Evolutionary conservation across 2,329 filamentous ascomycete species (phyloP).

Genomic region (Mycosphaerella sp.): DNA sequence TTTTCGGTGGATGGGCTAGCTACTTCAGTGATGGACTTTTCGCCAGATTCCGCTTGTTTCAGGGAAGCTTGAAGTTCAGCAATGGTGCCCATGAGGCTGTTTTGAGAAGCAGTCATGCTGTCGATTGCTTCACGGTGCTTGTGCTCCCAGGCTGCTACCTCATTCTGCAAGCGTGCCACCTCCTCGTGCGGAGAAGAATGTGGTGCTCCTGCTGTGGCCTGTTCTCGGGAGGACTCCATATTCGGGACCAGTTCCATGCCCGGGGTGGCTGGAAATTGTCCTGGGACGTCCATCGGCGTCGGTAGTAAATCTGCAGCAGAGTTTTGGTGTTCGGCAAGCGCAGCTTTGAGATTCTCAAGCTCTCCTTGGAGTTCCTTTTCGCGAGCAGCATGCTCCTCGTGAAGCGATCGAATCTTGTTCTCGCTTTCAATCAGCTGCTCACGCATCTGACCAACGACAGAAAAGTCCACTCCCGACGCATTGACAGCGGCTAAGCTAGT

Average conservation of each 20-base stretch:
- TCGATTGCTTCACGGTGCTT: slow-evolving; percentile 68
- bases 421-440: slow-evolving; percentile 86
- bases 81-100: slow-evolving; percentile 65
- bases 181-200: slow-evolving; percentile 37
- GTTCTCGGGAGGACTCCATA: slow-evolving; percentile 28
- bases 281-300: slow-evolving; percentile 32
- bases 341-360: slow-evolving; percentile 60
- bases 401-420: slow-evolving; percentile 65
- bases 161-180: slow-evolving; percentile 61
- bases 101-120: slow-evolving; percentile 66
- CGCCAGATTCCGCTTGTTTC: slow-evolving; percentile 33
- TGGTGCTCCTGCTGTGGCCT: slow-evolving; percentile 22
- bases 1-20: background rate
- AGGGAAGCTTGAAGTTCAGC: slow-evolving; percentile 63
- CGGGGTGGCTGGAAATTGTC: slow-evolving; percentile 37
- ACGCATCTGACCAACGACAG: slow-evolving; percentile 76
- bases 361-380: slow-evolving; percentile 70
- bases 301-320: slow-evolving; percentile 19
- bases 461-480: slow-evolving; percentile 70
- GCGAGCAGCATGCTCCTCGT: slow-evolving; percentile 63
- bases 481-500: slow-evolving; percentile 76
- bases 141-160: slow-evolving; percentile 66
- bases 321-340: slow-evolving; percentile 39
- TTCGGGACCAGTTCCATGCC: slow-evolving; percentile 22
- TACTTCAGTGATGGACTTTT: background rate